Evolutionary conservation across 164 flowering plant genomes (phyloP).

Genomic region (Nymphaea thermarum): DNA sequence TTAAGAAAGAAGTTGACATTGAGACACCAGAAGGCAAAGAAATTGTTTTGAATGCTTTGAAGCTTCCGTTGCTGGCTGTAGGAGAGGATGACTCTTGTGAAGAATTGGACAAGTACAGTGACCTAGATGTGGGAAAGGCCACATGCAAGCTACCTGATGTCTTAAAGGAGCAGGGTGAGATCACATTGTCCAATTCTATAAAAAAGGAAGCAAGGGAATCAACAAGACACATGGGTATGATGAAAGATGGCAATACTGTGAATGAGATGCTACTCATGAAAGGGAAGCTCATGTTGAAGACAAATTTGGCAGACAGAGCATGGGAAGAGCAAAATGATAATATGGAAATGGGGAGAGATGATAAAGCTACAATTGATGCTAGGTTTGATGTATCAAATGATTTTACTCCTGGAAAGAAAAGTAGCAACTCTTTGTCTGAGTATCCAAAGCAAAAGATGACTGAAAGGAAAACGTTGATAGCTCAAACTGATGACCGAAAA

Average conservation of each 20-base stretch:
- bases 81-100: not conserved
- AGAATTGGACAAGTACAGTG: not conserved
- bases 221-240: not conserved
- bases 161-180: not conserved
- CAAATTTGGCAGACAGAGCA: not conserved
- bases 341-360: not conserved
- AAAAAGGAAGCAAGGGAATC: not conserved
- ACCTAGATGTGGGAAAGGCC: not conserved
- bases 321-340: not conserved
- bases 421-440: not conserved
- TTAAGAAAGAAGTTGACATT: conserved; percentile 22
- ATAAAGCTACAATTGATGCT: not conserved
- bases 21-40: conserved; percentile 20
- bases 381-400: not conserved
- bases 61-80: not conserved
- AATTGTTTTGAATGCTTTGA: not conserved
- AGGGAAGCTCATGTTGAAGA: not conserved
- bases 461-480: not conserved
- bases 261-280: not conserved
- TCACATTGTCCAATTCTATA: not conserved
- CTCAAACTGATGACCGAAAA: not conserved
- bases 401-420: not conserved
- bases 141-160: not conserved
- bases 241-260: not conserved
- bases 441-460: not conserved